phyloP scores from a whole-genome alignment of 1,284 basidiomycete genomes.

The Rhodofomes roseus region DNA sequence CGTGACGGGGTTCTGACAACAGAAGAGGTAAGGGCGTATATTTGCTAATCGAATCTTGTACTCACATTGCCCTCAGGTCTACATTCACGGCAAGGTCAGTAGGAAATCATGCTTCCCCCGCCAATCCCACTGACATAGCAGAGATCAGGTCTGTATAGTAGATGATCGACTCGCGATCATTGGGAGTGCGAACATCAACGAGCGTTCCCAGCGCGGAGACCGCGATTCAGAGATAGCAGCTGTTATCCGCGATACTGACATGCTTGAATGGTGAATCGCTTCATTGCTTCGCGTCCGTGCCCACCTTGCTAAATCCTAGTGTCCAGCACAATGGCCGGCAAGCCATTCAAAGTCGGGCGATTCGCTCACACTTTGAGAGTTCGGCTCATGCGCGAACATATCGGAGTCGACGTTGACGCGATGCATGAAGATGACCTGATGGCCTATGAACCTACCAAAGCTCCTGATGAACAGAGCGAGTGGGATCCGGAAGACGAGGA shows the following conservation, averaged over 20 bases:
- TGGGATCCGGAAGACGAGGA: constrained; percentile 87
- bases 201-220: constrained; percentile 93
- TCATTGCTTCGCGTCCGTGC: background rate
- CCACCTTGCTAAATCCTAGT: constrained; percentile 6
- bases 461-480: constrained; percentile 51
- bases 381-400: constrained; percentile 94
- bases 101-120: background rate
- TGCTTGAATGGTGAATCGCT: constrained; percentile 77
- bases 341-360: constrained; percentile 92
- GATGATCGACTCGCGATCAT: constrained; percentile 97
- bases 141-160: constrained; percentile 73
- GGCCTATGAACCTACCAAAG: constrained; percentile 49
- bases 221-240: constrained; percentile 95
- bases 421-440: constrained; percentile 78
- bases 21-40: constrained; percentile 62
- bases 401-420: constrained; percentile 92
- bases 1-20: constrained; percentile 83
- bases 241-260: constrained; percentile 93
- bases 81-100: constrained; percentile 79
- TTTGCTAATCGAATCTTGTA: background rate
- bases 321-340: constrained; percentile 85
- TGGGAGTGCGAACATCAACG: constrained; percentile 99
- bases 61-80: constrained; percentile 49
- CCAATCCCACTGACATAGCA: constrained; percentile 1
- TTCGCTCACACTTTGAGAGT: constrained; percentile 95